phyloP scores from a whole-genome alignment of 305 asterid species.

The Vinca major region DNA sequence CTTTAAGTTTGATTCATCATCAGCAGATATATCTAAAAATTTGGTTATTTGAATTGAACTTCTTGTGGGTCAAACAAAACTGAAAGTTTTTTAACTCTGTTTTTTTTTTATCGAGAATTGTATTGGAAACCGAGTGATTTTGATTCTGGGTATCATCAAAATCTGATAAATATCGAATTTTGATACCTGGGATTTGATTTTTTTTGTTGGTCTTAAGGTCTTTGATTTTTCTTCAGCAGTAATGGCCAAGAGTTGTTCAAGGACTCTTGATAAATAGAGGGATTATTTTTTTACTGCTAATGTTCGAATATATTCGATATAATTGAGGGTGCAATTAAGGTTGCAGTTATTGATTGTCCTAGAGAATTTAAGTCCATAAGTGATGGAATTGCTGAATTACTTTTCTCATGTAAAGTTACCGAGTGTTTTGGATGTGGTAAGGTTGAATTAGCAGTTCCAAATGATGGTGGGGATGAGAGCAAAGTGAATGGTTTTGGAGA shows the following conservation, averaged over 20 bases:
- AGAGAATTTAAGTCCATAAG: conserved; percentile 65
- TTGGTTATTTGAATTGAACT: not conserved
- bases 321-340: conserved; percentile 65
- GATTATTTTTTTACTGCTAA: conserved; percentile 53
- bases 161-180: conserved; percentile 19
- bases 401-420: conserved; percentile 59
- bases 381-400: conserved; percentile 76
- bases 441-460: conserved; percentile 50
- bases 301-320: conserved; percentile 55
- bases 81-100: conserved; percentile 14
- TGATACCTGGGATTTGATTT: conserved; percentile 14
- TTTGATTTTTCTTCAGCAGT: conserved; percentile 20
- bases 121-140: conserved; percentile 6
- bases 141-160: conserved; percentile 20
- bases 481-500: conserved; percentile 38
- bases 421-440: conserved; percentile 75
- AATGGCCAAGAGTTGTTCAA: conserved; percentile 41
- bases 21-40: conserved; percentile 11
- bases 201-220: conserved; percentile 20
- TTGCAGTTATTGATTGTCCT: conserved; percentile 81
- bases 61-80: conserved; percentile 20
- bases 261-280: conserved; percentile 72
- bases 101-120: conserved; percentile 4
- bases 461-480: conserved; percentile 48
- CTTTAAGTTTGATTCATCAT: conserved; percentile 19